A percentile compares a stretch with the other conserved stretches of the same genome.
phyloP scores from a whole-genome alignment of 2,329 filamentous ascomycete species.

The Colletotrichum tabaci region DNA sequence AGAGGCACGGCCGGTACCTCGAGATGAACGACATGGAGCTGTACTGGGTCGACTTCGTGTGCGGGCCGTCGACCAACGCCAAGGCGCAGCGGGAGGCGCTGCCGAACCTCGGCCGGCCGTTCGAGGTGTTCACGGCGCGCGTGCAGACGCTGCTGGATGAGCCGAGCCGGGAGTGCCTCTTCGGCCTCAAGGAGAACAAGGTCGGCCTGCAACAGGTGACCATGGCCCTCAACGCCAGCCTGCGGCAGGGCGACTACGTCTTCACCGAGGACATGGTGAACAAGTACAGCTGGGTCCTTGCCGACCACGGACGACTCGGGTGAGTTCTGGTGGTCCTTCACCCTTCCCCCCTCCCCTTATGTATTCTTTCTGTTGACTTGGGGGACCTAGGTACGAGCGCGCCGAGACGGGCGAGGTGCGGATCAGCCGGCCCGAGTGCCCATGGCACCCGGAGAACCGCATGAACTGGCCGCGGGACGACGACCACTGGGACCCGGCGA shows the following conservation, averaged over 20 bases:
- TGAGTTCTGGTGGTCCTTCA: slow-evolving; percentile 23
- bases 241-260: slow-evolving; percentile 21
- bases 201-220: not conserved
- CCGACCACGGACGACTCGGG: slow-evolving; percentile 46
- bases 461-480: slow-evolving; percentile 46
- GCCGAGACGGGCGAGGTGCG: slow-evolving; percentile 41
- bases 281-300: slow-evolving; percentile 46
- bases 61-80: slow-evolving; percentile 44
- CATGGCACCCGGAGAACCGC: slow-evolving; percentile 52
- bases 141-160: slow-evolving; percentile 53
- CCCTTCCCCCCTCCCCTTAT: not conserved
- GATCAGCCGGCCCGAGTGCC: slow-evolving; percentile 47
- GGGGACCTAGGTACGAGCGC: slow-evolving; percentile 6
- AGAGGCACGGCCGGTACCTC: slow-evolving; percentile 8
- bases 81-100: slow-evolving; percentile 43
- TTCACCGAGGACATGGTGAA: slow-evolving; percentile 47
- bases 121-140: slow-evolving; percentile 51
- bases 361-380: not conserved
- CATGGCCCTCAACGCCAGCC: slow-evolving; percentile 9
- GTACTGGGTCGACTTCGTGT: slow-evolving; percentile 36
- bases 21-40: slow-evolving; percentile 25
- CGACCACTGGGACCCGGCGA: slow-evolving; percentile 23
- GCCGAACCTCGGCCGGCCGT: slow-evolving; percentile 37
- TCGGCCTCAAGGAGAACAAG: slow-evolving; percentile 21
- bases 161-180: slow-evolving; percentile 45